phyloP scores from a whole-genome alignment of 2,329 filamentous ascomycete species.

The Ascochyta fabae region DNA sequence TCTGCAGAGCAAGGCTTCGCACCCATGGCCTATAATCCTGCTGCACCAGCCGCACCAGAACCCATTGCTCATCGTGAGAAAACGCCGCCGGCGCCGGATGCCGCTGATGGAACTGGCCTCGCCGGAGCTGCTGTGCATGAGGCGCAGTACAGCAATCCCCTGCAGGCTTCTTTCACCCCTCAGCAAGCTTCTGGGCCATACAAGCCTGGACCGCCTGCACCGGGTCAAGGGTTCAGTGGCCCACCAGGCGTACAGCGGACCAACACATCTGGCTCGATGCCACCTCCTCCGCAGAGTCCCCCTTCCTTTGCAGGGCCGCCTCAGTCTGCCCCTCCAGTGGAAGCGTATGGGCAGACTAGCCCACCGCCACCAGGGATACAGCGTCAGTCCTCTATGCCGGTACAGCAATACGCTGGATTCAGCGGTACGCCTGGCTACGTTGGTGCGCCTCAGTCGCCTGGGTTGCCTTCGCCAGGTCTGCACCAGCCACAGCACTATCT shows the following conservation, averaged over 20 bases:
- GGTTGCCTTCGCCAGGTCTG: conserved; percentile 48
- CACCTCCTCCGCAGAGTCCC: conserved; percentile 43
- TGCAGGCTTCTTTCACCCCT: conserved; percentile 43
- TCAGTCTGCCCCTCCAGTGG: conserved; percentile 31
- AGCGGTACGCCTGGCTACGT: background rate
- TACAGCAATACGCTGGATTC: conserved; percentile 22
- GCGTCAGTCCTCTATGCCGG: conserved; percentile 41
- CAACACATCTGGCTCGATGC: conserved; percentile 44
- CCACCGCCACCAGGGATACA: conserved; percentile 37
- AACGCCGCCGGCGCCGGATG: conserved; percentile 77
- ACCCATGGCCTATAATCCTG: conserved; percentile 79
- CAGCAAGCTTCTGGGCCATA: conserved; percentile 48
- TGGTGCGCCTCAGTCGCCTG: conserved; percentile 5
- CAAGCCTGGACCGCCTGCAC: conserved; percentile 51
- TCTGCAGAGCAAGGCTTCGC: conserved; percentile 55
- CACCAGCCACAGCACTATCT: conserved; percentile 50
- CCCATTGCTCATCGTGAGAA: conserved; percentile 76
- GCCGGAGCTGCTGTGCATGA: conserved; percentile 49
- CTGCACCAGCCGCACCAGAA: conserved; percentile 77
- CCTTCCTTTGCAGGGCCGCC: conserved; percentile 51
- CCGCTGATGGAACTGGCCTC: conserved; percentile 57
- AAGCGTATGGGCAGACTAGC: conserved; percentile 30
- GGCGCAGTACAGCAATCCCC: conserved; percentile 42
- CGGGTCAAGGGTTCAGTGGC: conserved; percentile 43
- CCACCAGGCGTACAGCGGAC: conserved; percentile 41